Evolutionary conservation across 140 eudicot species (phyloP).

Genomic region (Erigeron philadelphicus): DNA sequence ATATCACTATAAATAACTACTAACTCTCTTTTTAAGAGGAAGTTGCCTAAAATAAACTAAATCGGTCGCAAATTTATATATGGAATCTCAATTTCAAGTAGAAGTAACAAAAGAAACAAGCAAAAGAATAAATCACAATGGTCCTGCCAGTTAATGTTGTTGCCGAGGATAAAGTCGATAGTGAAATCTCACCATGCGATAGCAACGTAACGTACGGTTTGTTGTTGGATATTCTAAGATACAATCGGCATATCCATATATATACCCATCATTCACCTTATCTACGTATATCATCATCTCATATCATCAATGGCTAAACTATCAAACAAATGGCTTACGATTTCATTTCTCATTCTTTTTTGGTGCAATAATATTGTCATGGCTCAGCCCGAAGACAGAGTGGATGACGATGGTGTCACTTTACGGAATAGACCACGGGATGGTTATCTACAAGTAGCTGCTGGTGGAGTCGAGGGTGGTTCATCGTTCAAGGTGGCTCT

Average conservation of each 20-base stretch:
- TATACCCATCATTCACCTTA: constrained; percentile 9
- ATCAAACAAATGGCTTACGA: constrained; percentile 16
- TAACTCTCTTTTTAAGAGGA: too few relatives aligned
- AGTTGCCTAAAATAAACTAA: too few relatives aligned
- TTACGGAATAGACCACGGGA: constrained; percentile 25
- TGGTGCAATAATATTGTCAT: constrained; percentile 10
- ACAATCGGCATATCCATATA: constrained; percentile 21
- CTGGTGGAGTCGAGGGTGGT: constrained; percentile 35
- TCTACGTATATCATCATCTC: neutral
- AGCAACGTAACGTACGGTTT: neutral
- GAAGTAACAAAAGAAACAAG: neutral
- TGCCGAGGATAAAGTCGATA: constrained; percentile 15
- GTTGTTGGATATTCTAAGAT: constrained; percentile 29
- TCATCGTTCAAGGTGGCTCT: constrained; percentile 72
- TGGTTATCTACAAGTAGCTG: constrained; percentile 33
- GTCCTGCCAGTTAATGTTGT: neutral
- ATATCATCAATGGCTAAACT: constrained; percentile 19
- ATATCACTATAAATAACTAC: too few relatives aligned
- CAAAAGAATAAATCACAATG: constrained; percentile 5
- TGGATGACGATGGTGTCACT: neutral
- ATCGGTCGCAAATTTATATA: too few relatives aligned
- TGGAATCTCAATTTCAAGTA: too few relatives aligned
- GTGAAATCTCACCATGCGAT: constrained; percentile 25
- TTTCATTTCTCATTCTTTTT: constrained; percentile 15
- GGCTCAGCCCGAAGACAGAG: constrained; percentile 17